Percentiles rank a stretch among this genome's conserved stretches.
Evolutionary conservation across 1,284 basidiomycete genomes (phyloP).

Genomic region (Ceratobasidium sp.): DNA sequence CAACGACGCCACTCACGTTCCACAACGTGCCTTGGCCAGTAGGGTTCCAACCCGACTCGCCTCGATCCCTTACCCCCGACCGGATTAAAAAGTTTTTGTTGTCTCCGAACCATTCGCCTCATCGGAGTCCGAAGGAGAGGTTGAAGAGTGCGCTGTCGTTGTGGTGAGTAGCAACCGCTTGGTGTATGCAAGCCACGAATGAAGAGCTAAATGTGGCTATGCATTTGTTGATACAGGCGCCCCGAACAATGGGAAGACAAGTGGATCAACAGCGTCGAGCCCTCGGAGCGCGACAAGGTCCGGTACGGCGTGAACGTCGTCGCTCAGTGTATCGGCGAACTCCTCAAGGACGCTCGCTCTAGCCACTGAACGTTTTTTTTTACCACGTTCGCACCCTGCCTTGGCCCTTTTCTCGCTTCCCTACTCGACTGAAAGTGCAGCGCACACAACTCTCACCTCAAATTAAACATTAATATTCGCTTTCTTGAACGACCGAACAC

Average conservation of each 20-base stretch:
- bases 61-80: constrained; percentile 30
- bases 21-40: constrained; percentile 45
- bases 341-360: constrained; percentile 31
- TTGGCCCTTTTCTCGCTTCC: not conserved
- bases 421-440: not conserved
- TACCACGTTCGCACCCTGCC: not conserved
- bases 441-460: constrained; percentile 9
- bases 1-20: constrained; percentile 40
- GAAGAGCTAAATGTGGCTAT: constrained; percentile 14
- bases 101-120: constrained; percentile 34
- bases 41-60: constrained; percentile 42
- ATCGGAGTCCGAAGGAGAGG: constrained; percentile 32
- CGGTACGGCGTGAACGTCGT: constrained; percentile 40
- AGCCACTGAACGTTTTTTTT: not conserved
- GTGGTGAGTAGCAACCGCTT: constrained; percentile 20
- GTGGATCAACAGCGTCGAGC: constrained; percentile 42
- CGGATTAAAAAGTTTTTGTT: constrained; percentile 36
- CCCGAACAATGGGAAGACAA: constrained; percentile 43
- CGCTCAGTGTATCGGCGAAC: constrained; percentile 37
- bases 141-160: constrained; percentile 40
- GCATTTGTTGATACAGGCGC: constrained; percentile 14
- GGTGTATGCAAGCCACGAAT: constrained; percentile 1
- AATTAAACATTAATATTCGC: constrained; percentile 27
- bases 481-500: constrained; percentile 9
- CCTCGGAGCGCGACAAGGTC: constrained; percentile 40